Conservation (phyloP, 2,329 filamentous ascomycete species). For the Rhinocladiella mackenziei region DNA sequence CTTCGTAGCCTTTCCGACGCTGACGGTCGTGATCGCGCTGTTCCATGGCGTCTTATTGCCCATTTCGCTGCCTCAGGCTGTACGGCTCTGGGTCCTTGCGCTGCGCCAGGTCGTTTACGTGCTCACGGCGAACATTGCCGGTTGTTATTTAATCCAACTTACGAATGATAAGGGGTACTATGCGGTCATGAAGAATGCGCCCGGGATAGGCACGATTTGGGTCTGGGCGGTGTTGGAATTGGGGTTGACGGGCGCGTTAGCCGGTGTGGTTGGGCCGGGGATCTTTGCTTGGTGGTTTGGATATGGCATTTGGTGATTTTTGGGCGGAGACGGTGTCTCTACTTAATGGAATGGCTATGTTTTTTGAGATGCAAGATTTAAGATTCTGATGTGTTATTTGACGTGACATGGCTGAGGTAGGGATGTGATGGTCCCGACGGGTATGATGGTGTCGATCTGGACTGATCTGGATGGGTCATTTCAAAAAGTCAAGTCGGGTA, state of each 20-base stretch:
- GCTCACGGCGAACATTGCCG: conserved; percentile 55
- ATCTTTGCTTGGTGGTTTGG: conserved; percentile 54
- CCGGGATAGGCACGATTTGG: conserved; percentile 86
- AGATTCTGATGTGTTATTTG: no score
- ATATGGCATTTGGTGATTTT: conserved; percentile 49
- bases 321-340: conserved; percentile 50
- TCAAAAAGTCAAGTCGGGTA: no score
- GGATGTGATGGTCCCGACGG: no score
- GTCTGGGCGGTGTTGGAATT: conserved; percentile 90
- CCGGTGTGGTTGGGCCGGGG: conserved; percentile 50
- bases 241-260: conserved; percentile 62
- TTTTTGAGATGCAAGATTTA: conserved; percentile 31
- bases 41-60: conserved; percentile 44
- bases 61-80: conserved; percentile 23
- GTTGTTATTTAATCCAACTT: conserved; percentile 76
- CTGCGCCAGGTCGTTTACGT: conserved; percentile 57
- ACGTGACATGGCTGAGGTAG: no score
- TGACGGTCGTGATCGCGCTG: conserved; percentile 44
- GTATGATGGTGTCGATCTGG: no score
- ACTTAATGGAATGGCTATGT: conserved; percentile 55
- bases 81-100: conserved; percentile 6
- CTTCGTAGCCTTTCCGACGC: conserved; percentile 40
- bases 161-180: conserved; percentile 79
- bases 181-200: conserved; percentile 84
- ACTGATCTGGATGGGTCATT: no score